These are phyloP conservation scores for Pseudogymnoascus sp. DNA, from an alignment of 2,329 filamentous ascomycete genomes.

Conservation along the genomic window DNA sequence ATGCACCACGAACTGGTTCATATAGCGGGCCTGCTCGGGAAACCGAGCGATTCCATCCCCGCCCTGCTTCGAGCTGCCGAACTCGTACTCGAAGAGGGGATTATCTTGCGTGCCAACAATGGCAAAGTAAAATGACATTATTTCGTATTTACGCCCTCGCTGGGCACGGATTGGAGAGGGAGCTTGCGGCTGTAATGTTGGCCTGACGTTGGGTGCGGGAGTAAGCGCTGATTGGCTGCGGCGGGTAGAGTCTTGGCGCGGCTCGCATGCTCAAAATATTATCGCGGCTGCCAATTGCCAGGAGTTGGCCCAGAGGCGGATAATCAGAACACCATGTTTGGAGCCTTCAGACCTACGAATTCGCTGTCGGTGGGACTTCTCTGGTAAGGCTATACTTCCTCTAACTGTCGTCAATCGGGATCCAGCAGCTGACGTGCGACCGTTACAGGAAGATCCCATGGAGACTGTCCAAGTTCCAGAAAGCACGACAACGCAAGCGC, in stretches of 20 bases:
- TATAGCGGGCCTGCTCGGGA: constrained; percentile 76
- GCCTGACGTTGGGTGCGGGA: constrained; percentile 10
- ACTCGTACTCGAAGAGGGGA: constrained; percentile 92
- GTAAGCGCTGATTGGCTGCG: constrained; percentile 19
- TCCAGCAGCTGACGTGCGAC: constrained; percentile 16
- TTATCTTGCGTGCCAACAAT: constrained; percentile 94
- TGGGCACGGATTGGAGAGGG: constrained; percentile 17
- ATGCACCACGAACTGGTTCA: constrained; percentile 97
- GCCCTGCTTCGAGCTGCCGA: constrained; percentile 91
- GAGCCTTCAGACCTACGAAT: constrained; percentile 71
- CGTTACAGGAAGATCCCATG: constrained; percentile 78
- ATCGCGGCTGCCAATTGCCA: background rate
- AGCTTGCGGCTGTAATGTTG: constrained; percentile 3
- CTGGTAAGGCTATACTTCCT: constrained; percentile 47
- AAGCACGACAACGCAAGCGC: constrained; percentile 75
- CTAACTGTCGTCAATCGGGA: constrained; percentile 9
- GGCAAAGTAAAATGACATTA: constrained; percentile 97
- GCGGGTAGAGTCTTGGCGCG: constrained; percentile 18
- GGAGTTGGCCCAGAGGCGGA: background rate
- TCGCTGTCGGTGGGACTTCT: constrained; percentile 72
- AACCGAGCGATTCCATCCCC: constrained; percentile 89
- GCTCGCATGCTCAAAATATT: constrained; percentile 12
- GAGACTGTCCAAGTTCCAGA: constrained; percentile 87
- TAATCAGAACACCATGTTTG: constrained; percentile 57
- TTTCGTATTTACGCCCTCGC: constrained; percentile 21